Evolutionary conservation across 768 basidiomycete species (phyloP).

Genomic region (Tricholoma furcatifolium): DNA sequence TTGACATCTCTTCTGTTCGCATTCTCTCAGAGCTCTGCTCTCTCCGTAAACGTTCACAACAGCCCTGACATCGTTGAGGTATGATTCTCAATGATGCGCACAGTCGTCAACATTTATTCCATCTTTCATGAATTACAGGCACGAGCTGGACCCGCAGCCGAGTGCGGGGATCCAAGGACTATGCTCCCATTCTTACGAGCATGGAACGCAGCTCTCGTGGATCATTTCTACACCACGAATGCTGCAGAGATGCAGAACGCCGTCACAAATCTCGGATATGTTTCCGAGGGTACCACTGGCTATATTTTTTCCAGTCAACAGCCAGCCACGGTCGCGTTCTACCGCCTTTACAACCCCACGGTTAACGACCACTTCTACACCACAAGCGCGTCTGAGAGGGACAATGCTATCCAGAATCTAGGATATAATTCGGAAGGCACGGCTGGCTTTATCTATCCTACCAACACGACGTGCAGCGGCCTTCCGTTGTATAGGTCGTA

Average conservation of each 20-base stretch:
- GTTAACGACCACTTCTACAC: conserved; percentile 24
- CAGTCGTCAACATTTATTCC: neutral
- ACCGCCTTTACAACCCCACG: conserved; percentile 13
- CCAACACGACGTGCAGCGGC: conserved; percentile 6
- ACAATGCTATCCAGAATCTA: conserved; percentile 6
- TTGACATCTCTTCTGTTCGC: conserved; percentile 1
- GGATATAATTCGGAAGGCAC: conserved; percentile 17
- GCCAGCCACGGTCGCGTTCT: conserved; percentile 16
- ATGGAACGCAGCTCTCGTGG: neutral
- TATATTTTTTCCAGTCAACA: conserved; percentile 12
- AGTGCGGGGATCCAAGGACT: conserved; percentile 10
- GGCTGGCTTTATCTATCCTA: conserved; percentile 16
- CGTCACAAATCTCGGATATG: conserved; percentile 9
- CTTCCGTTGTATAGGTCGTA: conserved; percentile 22
- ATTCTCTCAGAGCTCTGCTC: neutral
- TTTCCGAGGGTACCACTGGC: conserved; percentile 15
- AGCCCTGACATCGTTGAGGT: neutral
- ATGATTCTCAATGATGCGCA: neutral
- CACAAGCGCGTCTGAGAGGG: conserved; percentile 11
- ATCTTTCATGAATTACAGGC: neutral
- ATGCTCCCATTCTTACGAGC: conserved; percentile 11
- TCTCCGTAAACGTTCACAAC: neutral
- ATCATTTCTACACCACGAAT: conserved; percentile 17
- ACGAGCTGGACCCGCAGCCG: neutral
- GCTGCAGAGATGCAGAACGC: conserved; percentile 13